These are phyloP conservation scores for Stagonosporopsis vannaccii DNA, from an alignment of 2,329 filamentous ascomycete species.

Conservation along the genomic window DNA sequence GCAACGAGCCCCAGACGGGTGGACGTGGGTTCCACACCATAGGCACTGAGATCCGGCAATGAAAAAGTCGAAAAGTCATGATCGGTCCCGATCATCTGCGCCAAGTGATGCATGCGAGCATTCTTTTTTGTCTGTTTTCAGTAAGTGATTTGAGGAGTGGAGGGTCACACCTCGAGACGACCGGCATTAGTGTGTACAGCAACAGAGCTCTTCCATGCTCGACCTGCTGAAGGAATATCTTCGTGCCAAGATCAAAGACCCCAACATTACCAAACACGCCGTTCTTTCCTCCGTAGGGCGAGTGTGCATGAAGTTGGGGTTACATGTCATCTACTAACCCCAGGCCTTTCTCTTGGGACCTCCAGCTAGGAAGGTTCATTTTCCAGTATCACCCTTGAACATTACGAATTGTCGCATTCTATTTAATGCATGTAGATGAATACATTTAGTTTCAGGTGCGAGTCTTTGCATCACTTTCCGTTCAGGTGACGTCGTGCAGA, in stretches of 20 bases:
- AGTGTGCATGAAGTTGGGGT: conserved; percentile 70
- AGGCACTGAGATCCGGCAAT: conserved; percentile 49
- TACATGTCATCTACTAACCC: conserved; percentile 53
- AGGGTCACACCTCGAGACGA: conserved; percentile 28
- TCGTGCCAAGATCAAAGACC: conserved; percentile 68
- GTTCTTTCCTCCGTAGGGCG: conserved; percentile 59
- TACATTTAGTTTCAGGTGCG: conserved; percentile 14
- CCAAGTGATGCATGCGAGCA: conserved; percentile 33
- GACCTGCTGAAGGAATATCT: conserved; percentile 71
- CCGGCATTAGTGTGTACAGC: conserved; percentile 78
- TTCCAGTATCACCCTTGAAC: background rate
- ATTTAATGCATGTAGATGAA: conserved; percentile 16
- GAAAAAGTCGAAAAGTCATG: conserved; percentile 48
- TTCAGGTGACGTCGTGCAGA: conserved; percentile 25
- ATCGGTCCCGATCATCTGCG: conserved; percentile 28
- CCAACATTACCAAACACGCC: conserved; percentile 72
- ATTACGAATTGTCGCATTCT: background rate
- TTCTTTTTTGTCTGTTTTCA: conserved; percentile 14
- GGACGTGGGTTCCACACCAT: conserved; percentile 43
- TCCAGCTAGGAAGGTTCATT: background rate
- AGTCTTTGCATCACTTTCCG: background rate
- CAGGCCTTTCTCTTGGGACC: conserved; percentile 4
- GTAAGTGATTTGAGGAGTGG: conserved; percentile 22
- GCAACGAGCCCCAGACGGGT: conserved; percentile 44
- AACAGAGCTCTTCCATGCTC: conserved; percentile 65